Conservation (phyloP, 345 rosid genomes). For the Hibiscus mutabilis region DNA sequence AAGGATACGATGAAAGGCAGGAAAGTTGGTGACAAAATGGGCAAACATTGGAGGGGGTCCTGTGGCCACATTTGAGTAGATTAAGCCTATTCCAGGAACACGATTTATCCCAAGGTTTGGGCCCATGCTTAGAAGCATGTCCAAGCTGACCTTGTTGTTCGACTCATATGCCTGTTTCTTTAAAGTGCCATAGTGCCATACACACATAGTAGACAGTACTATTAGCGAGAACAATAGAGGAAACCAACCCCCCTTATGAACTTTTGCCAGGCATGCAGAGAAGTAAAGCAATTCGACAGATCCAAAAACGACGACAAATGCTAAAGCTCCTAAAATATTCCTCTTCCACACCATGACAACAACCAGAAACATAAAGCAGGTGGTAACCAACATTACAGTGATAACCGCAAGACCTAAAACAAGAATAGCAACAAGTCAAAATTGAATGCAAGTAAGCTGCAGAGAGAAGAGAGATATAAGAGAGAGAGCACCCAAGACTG, state of each 20-base stretch:
- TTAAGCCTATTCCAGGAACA: constrained; percentile 31
- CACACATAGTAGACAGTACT: constrained; percentile 18
- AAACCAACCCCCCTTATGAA: constrained; percentile 25
- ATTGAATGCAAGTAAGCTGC: background rate
- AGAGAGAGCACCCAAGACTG: background rate
- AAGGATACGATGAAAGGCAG: constrained; percentile 27
- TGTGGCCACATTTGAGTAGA: constrained; percentile 21
- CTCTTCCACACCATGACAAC: constrained; percentile 21
- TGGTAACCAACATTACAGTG: constrained; percentile 32
- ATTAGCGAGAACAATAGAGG: constrained; percentile 21
- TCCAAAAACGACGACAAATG: constrained; percentile 22
- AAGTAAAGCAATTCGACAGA: constrained; percentile 23
- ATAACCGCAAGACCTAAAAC: constrained; percentile 29
- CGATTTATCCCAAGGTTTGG: constrained; percentile 24
- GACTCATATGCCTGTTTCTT: constrained; percentile 22
- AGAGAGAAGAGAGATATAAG: background rate
- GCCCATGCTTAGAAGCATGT: constrained; percentile 18
- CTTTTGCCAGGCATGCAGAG: constrained; percentile 24
- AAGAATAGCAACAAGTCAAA: constrained; percentile 6
- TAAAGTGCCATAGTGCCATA: constrained; percentile 30
- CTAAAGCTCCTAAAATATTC: constrained; percentile 14
- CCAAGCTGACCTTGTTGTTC: constrained; percentile 21
- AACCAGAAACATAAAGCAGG: constrained; percentile 26
- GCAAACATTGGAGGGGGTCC: constrained; percentile 31
- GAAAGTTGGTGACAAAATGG: constrained; percentile 32